Base-by-base conservation (phyloP, 2,329 filamentous ascomycete species). In the Calonectria henricotiae region DNA sequence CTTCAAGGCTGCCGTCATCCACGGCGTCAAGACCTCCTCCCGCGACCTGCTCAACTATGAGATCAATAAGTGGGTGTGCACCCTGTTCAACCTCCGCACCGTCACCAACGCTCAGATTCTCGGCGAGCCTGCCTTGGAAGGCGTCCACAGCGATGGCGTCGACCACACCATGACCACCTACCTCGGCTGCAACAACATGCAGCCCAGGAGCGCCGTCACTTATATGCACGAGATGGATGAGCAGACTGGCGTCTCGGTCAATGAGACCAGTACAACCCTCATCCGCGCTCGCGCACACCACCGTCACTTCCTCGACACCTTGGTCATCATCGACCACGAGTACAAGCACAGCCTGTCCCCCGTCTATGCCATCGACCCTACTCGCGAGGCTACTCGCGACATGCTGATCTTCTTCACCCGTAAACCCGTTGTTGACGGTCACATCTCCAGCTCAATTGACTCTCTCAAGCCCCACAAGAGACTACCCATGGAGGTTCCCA, bases 161-260 rank as follows among this genome's bases (percentile, higher is more conserved):
- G 78, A 80, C 67, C 75, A 78, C 63, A 79, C 78, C 63, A 80
- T 80, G 78, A 79, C 78, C 3, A 74, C 73, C 32, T 78, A 74
- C 46, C 74, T 80, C 11, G 76, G 76, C 9, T 73, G 71, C 67
- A 49, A 69, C 43, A 80, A 80, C 69, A 79, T 80, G 76, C 69
- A 67, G 17, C 47, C 72, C 17, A 73, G 76, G 58, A 78, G 75
- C 65, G 78, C 75, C 20, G 73, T 77, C 8, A 80, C 78, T 27
- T 77, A 73, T 62, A 69, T 80, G 43, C 78, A 80, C 69, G 76
- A 74, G 68, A 75, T 70, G 60, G 39, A 63, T 5, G 74, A 79
- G 62, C 71, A 58, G 35, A 77, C 74, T 35, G 77, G 76, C 11
- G 65, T 74, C 8, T 70, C 65, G 43, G 64, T 69, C 46, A 51